Base-by-base conservation (phyloP, 2,329 filamentous ascomycete species). In the Cadophora luteo-olivacea region DNA sequence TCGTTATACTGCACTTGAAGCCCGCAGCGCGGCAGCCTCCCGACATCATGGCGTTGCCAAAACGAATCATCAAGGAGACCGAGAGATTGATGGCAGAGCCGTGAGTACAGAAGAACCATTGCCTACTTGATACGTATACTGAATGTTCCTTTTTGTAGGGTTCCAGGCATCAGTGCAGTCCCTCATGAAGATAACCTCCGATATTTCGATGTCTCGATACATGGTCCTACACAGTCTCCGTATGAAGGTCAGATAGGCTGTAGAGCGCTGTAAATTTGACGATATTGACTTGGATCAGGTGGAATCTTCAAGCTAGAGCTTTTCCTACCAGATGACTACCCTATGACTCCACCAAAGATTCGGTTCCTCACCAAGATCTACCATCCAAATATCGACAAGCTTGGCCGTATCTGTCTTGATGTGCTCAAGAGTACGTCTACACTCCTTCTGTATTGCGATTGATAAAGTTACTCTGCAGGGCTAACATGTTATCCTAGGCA, bases 281-380 rank as follows among this genome's bases (percentile, higher is more conserved):
- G 32, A 49, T 49, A 52, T 67, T 74, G 38, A 75, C 55, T 41
- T 61, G 19, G 2, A 55, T 36, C 64, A 79, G 78, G 77, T 36
- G 96, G 97, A 61, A 87, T 97, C 72, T 99, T 99, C 86, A 95
- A 97, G 82, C 91, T 98, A 70, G 96, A 99, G 81, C 89, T 99
- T 24, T 99, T 99, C 81, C 87, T 99, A 29, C 97, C 97, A 55
- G 96, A 99, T 78, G 96, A 99, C 83, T 99, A 99, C 80, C 96
- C 96, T 52, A 99, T 99, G 96, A 97, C 94, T 41, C 95, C 96
- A 65, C 96, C 96, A 57, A 97, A 97, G 85, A 97, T 99, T 78
- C 92, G 96, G 66, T 99, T 99, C 82, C 86, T 99, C 63, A 99
- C 97, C 76, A 97, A 97, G 83, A 98, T 99, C 81, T 99, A 98